Conservation (phyloP, 2,329 filamentous ascomycete species). For the Ophiostoma triangulosporum region DNA sequence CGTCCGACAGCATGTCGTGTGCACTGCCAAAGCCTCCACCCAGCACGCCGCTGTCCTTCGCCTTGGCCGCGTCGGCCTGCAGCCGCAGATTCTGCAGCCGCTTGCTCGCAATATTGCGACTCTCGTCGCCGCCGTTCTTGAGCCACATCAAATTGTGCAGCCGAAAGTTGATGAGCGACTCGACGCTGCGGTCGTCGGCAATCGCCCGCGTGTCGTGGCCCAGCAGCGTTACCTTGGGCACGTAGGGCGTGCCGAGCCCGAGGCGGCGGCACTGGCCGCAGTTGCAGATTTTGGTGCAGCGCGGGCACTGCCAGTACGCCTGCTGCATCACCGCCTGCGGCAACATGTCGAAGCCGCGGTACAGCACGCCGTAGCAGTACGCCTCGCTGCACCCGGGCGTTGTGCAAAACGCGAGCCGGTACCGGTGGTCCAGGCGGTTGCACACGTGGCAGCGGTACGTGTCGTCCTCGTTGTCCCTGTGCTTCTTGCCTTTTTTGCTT, state of each 20-base stretch:
- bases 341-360: conserved; percentile 80
- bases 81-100: conserved; percentile 43
- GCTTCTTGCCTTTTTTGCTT: conserved; percentile 41
- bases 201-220: conserved; percentile 85
- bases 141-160: conserved; percentile 81
- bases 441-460: conserved; percentile 67
- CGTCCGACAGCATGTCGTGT: background rate
- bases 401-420: conserved; percentile 73
- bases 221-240: conserved; percentile 73
- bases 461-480: too few species aligned
- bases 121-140: conserved; percentile 43
- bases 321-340: conserved; percentile 72
- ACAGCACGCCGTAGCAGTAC: conserved; percentile 91
- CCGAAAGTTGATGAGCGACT: conserved; percentile 81
- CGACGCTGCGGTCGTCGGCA: conserved; percentile 81
- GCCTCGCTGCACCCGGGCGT: conserved; percentile 53
- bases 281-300: conserved; percentile 75
- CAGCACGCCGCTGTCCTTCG: conserved; percentile 25
- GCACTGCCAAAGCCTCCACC: background rate
- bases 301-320: conserved; percentile 76
- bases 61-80: conserved; percentile 44
- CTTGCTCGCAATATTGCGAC: conserved; percentile 41
- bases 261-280: conserved; percentile 62
- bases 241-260: conserved; percentile 60
- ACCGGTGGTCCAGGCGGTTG: conserved; percentile 62